Conservation (phyloP, 805 yeast species). For the Sungouiella thailandica region DNA sequence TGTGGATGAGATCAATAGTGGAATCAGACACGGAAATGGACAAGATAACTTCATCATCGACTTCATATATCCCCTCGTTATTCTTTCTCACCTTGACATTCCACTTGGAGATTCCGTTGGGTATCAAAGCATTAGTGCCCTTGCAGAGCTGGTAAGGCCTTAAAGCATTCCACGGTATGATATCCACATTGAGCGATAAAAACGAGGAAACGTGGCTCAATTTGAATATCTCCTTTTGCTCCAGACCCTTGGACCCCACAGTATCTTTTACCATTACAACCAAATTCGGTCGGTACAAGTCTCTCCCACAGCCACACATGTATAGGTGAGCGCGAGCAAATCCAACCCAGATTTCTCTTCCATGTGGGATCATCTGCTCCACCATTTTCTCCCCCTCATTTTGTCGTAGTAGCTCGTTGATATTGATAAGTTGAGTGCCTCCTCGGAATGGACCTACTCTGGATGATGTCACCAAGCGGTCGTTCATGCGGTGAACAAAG, state of each 20-base stretch:
- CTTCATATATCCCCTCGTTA: slow-evolving; percentile 8
- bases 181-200: slow-evolving; percentile 1
- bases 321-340: slow-evolving; percentile 42
- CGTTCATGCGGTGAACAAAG: slow-evolving; percentile 17
- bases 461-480: slow-evolving; percentile 2
- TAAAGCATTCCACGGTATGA: slow-evolving; percentile 28
- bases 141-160: slow-evolving; percentile 23
- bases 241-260: slow-evolving; percentile 4
- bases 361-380: slow-evolving; percentile 13
- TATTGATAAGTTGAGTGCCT: slow-evolving; percentile 18
- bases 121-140: slow-evolving; percentile 39
- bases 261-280: slow-evolving; percentile 31
- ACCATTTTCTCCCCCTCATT: background rate
- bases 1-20: slow-evolving; percentile 30
- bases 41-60: slow-evolving; percentile 26
- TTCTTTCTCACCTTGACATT: slow-evolving; percentile 9
- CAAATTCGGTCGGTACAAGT: slow-evolving; percentile 42
- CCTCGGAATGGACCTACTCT: slow-evolving; percentile 21
- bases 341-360: slow-evolving; percentile 43
- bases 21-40: slow-evolving; percentile 34
- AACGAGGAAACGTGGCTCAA: slow-evolving; percentile 17
- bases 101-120: slow-evolving; percentile 45
- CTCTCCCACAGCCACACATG: slow-evolving; percentile 41
- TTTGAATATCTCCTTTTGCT: slow-evolving; percentile 14
- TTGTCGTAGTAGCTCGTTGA: slow-evolving; percentile 3